A percentile compares a stretch with the other conserved stretches of the same genome.
Evolutionary conservation across 75 land plant genomes (phyloP).

Genomic region (Cryptomeria japonica): DNA sequence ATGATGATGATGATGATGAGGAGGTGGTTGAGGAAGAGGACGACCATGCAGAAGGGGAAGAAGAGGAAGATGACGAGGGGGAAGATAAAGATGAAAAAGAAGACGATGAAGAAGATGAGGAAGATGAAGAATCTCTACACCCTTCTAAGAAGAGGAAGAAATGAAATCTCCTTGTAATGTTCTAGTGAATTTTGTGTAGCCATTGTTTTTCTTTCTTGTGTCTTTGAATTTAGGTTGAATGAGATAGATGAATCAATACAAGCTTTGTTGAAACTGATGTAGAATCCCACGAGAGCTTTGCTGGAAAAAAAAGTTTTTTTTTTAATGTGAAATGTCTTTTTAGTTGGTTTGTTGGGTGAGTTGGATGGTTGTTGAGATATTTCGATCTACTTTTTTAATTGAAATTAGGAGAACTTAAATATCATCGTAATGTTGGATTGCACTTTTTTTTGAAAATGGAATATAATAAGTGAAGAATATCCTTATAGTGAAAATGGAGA

Average conservation of each 20-base stretch:
- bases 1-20: conserved; percentile 8
- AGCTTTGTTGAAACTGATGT: neutral
- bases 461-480: neutral
- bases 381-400: neutral
- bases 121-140: conserved; percentile 14
- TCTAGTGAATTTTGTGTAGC: neutral
- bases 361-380: neutral
- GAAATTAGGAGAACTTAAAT: neutral
- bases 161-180: neutral
- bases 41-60: neutral
- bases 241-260: neutral
- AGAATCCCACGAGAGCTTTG: neutral
- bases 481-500: neutral
- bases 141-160: conserved; percentile 16
- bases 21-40: conserved; percentile 6
- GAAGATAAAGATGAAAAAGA: conserved; percentile 13
- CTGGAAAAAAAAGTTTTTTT: neutral
- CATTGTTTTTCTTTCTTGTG: neutral
- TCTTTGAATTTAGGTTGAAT: neutral
- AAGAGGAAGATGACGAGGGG: conserved; percentile 11
- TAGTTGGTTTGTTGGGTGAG: neutral
- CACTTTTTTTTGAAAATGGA: neutral
- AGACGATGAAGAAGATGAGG: conserved; percentile 10
- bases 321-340: neutral
- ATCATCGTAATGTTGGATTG: neutral